These are phyloP conservation scores for Kandelia obovata DNA, from an alignment of 345 rosid species.

Conservation along the genomic window DNA sequence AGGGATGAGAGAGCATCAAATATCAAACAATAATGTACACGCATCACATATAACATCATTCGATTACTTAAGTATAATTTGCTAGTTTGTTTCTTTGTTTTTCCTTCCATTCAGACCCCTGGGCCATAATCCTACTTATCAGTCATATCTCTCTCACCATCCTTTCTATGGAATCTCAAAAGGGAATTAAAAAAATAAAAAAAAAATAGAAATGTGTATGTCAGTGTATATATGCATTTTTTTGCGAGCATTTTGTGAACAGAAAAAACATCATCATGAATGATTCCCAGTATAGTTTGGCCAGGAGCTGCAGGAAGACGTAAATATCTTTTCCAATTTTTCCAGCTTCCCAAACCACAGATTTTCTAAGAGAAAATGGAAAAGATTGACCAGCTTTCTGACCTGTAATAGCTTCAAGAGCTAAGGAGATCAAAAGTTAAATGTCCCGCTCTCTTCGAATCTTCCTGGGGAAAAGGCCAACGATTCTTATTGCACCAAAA, in stretches of 20 bases:
- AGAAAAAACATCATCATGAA: too few species aligned
- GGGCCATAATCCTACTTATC: slow-evolving; percentile 23
- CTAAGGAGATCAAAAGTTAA: slow-evolving; percentile 8
- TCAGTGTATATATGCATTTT: too few species aligned
- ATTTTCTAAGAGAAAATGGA: slow-evolving; percentile 17
- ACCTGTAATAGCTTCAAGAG: slow-evolving; percentile 31
- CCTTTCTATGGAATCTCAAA: too few species aligned
- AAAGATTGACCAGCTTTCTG: slow-evolving; percentile 17
- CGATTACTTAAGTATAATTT: slow-evolving; percentile 26
- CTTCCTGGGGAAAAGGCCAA: slow-evolving; percentile 5
- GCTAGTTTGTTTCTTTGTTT: slow-evolving; percentile 29
- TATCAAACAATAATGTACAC: slow-evolving; percentile 17
- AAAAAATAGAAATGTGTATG: too few species aligned
- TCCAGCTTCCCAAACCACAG: neutral
- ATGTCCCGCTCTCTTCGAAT: neutral
- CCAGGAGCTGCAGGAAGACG: too few species aligned
- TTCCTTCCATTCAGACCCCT: neutral
- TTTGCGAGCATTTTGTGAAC: too few species aligned
- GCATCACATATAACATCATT: slow-evolving; percentile 12
- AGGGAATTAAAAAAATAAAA: too few species aligned
- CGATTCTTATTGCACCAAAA: slow-evolving; percentile 8
- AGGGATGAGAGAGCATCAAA: neutral
- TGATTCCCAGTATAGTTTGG: too few species aligned
- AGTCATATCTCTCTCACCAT: too few species aligned
- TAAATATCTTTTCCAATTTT: neutral